Percentiles rank a stretch among this genome's conserved stretches.
Conservation (phyloP, 2,329 filamentous ascomycete genomes). For the Uncinocarpus reesii region DNA sequence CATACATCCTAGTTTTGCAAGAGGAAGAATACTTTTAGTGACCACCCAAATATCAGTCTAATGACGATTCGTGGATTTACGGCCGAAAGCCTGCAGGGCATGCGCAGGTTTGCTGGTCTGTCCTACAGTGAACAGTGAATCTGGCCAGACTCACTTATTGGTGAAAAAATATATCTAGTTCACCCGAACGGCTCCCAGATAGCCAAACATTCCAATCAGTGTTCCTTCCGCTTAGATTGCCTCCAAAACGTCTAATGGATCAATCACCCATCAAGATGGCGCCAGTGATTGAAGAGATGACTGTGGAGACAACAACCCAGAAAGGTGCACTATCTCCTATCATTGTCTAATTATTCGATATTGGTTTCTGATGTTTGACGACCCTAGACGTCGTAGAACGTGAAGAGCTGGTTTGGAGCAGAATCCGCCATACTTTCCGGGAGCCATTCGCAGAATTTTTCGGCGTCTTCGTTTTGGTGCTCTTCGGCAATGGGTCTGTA, state of each 20-base stretch:
- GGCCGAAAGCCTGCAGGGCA: too few species aligned
- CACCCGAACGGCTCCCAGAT: neutral
- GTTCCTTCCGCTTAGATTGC: too few species aligned
- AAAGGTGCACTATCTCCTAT: neutral
- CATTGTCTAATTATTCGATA: neutral
- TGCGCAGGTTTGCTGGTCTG: too few species aligned
- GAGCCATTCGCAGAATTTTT: slow-evolving; percentile 59
- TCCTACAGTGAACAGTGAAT: too few species aligned
- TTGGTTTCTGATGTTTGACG: neutral
- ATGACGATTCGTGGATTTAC: too few species aligned
- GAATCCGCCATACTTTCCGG: slow-evolving; percentile 42
- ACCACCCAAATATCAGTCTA: too few species aligned
- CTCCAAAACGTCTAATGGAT: neutral
- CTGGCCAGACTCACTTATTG: too few species aligned
- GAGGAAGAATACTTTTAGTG: too few species aligned
- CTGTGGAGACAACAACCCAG: neutral
- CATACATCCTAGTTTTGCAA: too few species aligned
- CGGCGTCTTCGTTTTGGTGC: slow-evolving; percentile 55
- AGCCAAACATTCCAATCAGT: too few species aligned
- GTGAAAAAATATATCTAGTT: neutral
- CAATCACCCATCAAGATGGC: neutral
- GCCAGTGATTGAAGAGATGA: neutral
- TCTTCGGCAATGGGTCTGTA: slow-evolving; percentile 62
- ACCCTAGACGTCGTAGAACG: neutral
- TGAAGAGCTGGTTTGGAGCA: slow-evolving; percentile 43